A percentile compares a stretch with the other conserved stretches of the same genome.
Conservation (phyloP, 441 rosid genomes). For the Jatropha podagrica region DNA sequence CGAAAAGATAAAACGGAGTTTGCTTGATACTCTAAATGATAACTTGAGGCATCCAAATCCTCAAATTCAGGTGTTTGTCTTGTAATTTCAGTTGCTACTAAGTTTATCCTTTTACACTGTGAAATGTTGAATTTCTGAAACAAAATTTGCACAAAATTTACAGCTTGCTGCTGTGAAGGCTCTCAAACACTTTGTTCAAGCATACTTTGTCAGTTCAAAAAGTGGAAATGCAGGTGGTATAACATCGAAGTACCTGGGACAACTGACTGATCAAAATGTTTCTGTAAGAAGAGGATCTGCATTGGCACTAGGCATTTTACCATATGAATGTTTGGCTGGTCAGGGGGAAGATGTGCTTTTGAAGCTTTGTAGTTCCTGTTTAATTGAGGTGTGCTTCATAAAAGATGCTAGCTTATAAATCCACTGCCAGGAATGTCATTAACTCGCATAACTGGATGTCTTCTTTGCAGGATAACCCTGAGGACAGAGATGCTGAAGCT, state of each 20-base stretch:
- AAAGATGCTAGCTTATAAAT: conserved; percentile 18
- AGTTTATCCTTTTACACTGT: conserved; percentile 18
- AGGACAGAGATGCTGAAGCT: conserved; percentile 97
- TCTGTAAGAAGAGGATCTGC: conserved; percentile 96
- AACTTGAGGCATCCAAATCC: conserved; percentile 93
- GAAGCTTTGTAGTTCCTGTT: conserved; percentile 73
- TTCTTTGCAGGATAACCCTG: conserved; percentile 69
- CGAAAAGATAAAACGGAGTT: conserved; percentile 61
- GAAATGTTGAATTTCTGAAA: conserved; percentile 22
- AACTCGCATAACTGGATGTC: conserved; percentile 25
- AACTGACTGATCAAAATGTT: conserved; percentile 71
- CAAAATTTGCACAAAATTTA: conserved; percentile 24
- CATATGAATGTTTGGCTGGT: conserved; percentile 62
- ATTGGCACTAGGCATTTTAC: conserved; percentile 81
- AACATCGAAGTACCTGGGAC: conserved; percentile 60
- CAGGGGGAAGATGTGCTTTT: conserved; percentile 66
- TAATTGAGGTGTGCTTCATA: conserved; percentile 61
- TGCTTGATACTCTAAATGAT: conserved; percentile 78
- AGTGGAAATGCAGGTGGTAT: conserved; percentile 40
- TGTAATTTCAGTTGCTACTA: conserved; percentile 13
- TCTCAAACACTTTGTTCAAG: conserved; percentile 60
- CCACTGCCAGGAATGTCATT: conserved; percentile 13
- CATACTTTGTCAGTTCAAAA: conserved; percentile 45
- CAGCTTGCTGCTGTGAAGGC: conserved; percentile 87
- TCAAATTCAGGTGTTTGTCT: conserved; percentile 78